A percentile compares a stretch with the other conserved stretches of the same genome.
phyloP scores from a whole-genome alignment of 108 stramenopile genomes.

The Cyclotella baltica region DNA sequence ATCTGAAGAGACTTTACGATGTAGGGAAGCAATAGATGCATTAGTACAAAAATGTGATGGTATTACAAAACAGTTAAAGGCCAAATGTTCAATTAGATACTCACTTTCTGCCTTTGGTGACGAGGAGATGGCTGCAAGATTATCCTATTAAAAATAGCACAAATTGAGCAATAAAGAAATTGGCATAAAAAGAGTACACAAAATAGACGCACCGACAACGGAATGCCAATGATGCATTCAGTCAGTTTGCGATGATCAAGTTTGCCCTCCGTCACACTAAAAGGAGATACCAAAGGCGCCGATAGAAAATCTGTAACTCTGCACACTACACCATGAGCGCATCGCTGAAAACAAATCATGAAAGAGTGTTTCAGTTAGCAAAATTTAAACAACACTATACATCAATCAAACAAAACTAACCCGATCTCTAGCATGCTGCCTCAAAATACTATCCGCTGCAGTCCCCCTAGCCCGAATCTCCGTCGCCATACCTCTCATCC shows the following conservation, averaged over 20 bases:
- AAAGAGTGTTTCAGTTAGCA: background rate
- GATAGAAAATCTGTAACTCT: slow-evolving; percentile 59
- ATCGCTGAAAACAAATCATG: slow-evolving; percentile 34
- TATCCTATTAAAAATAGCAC: background rate
- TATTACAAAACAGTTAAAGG: background rate
- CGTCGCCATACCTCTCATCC: slow-evolving; percentile 75
- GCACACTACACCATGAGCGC: slow-evolving; percentile 63
- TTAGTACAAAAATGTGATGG: background rate
- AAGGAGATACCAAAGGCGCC: slow-evolving; percentile 27
- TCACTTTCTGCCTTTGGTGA: slow-evolving; percentile 2
- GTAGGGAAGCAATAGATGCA: background rate
- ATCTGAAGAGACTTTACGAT: background rate
- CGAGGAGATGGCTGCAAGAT: background rate
- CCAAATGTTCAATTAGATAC: background rate
- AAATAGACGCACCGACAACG: slow-evolving; percentile 40
- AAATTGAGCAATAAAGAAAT: background rate
- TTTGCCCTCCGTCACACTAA: background rate
- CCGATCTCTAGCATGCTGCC: slow-evolving; percentile 77
- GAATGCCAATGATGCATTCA: slow-evolving; percentile 52
- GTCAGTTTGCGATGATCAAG: slow-evolving; percentile 37
- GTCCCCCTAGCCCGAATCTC: slow-evolving; percentile 84
- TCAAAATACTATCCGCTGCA: slow-evolving; percentile 68
- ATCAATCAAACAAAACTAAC: slow-evolving; percentile 7
- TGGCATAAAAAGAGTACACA: background rate
- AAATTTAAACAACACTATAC: background rate